Evolutionary conservation across 2,329 filamentous ascomycete genomes (phyloP).

Genomic region (Paecilomyces sp.): DNA sequence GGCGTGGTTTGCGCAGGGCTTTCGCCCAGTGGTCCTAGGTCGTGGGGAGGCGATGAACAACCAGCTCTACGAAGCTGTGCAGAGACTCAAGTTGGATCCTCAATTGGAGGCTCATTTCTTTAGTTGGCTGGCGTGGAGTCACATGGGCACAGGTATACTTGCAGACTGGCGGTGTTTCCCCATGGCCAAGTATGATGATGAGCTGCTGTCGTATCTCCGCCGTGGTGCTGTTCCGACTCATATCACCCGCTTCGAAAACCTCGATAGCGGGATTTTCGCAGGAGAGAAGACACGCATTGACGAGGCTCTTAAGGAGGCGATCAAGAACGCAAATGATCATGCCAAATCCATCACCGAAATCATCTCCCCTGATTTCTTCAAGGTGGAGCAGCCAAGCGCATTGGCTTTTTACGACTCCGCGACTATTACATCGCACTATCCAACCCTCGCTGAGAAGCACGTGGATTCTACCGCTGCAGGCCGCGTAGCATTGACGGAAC

Average conservation of each 20-base stretch:
- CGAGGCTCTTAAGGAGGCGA: constrained; percentile 53
- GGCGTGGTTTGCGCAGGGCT: constrained; percentile 94
- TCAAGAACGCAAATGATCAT: constrained; percentile 49
- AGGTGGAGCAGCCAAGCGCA: constrained; percentile 58
- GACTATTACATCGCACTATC: constrained; percentile 59
- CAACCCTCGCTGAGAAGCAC: constrained; percentile 58
- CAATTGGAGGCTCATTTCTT: constrained; percentile 63
- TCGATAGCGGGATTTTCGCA: constrained; percentile 66
- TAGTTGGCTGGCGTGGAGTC: constrained; percentile 87
- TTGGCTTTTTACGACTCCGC: constrained; percentile 71
- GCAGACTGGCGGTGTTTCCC: constrained; percentile 74
- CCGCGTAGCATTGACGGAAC: constrained; percentile 57
- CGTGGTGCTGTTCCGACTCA: constrained; percentile 66
- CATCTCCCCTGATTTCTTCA: constrained; percentile 54
- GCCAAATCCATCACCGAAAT: constrained; percentile 59
- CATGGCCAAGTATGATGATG: constrained; percentile 70
- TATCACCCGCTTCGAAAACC: constrained; percentile 61
- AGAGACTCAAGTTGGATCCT: constrained; percentile 51
- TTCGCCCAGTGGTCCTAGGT: constrained; percentile 74
- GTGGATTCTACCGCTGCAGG: constrained; percentile 52
- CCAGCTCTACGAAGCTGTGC: constrained; percentile 66
- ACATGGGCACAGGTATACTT: constrained; percentile 78
- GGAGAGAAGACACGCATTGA: constrained; percentile 61
- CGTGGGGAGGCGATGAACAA: constrained; percentile 76
- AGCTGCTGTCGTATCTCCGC: constrained; percentile 64